Base-by-base conservation (phyloP, 768 basidiomycete species). In the Cubamyces lactineus region DNA sequence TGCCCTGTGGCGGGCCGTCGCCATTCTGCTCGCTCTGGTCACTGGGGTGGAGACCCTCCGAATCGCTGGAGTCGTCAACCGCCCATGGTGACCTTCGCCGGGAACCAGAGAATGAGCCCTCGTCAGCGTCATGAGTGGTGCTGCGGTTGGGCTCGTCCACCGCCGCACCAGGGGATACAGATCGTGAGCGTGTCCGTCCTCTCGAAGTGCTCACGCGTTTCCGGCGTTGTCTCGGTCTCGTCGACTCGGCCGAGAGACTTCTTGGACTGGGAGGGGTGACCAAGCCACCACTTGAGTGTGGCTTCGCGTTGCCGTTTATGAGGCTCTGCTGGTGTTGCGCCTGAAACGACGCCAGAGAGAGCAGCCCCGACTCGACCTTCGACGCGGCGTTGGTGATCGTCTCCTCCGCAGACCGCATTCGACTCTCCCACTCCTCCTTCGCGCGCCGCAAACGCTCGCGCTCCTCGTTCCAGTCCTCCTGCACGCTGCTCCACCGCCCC, bases 381-480 rank as follows among this genome's bases (percentile, higher is more conserved):
- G 70, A 60, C 3, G 78, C 78, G 47, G 81, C 74, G 62, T 75
- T 78, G 42, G 81, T 82, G n/a, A 88, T 64, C 3, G 83, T 80
- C 15, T 77, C 74, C 66, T 88, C 86, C n/a, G 87, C 76, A 9
- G 73, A 72, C 13, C 80, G 77, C 54, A 83, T 77, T 57, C 85
- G 81, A 6, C 61, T 75, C 74, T 96, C 95, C 88, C 91, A 96
- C 66, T 95, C 92, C 43, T 91, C 86, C 50, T 88, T 80, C 13
- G 92, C 92, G 19, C 81, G 78, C 42, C 80, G 79, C 12, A 97
- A 79, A 19, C 92, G 80, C 62, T 89, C 88, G 4, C 94, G 80
- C 74, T 97, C 95, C 40, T 83, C 79, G 1, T 81, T 81, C 94
- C 94, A 97, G 57, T 91, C 89, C 66, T 92, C 88, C 67, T 88